These are phyloP conservation scores for Colletotrichum sp. DNA, from an alignment of 2,329 filamentous ascomycete genomes.

Conservation along the genomic window DNA sequence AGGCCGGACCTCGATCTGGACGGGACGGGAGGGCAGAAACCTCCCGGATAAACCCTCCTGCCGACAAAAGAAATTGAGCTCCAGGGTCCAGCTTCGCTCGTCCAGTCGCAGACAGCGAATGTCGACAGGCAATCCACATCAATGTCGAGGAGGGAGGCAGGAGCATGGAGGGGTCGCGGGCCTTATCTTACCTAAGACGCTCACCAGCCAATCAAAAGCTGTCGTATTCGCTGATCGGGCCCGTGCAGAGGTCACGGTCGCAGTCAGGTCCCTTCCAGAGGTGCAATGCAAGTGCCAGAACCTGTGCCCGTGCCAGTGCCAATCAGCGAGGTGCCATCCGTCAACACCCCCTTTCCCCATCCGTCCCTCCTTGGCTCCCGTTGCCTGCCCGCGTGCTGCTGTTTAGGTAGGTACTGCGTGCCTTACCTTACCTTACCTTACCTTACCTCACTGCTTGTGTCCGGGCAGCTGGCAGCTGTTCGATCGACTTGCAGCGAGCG, in stretches of 20 bases:
- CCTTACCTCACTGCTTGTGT: no score
- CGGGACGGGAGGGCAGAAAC: background rate
- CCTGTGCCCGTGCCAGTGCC: background rate
- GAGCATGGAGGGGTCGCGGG: background rate
- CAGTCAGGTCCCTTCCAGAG: background rate
- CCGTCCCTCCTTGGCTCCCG: background rate
- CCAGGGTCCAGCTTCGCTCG: constrained; percentile 4
- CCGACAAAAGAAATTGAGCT: constrained; percentile 18
- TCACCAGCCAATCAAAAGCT: background rate
- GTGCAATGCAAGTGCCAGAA: background rate
- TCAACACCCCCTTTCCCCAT: constrained; percentile 3
- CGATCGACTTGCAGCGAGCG: background rate
- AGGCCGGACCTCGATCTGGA: background rate
- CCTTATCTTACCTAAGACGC: constrained; percentile 12
- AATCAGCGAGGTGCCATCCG: background rate
- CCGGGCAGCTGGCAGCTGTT: background rate
- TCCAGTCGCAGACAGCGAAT: background rate
- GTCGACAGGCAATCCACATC: background rate
- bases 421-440: background rate
- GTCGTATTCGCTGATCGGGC: background rate
- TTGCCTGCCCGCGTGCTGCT: background rate
- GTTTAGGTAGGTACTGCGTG: background rate
- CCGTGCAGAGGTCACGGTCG: background rate
- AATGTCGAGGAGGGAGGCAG: background rate
- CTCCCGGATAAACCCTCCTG: constrained; percentile 5